Percentiles rank a stretch among this genome's conserved stretches.
Conservation (phyloP, 106 monocot species). For the Cymbidium sinense region DNA sequence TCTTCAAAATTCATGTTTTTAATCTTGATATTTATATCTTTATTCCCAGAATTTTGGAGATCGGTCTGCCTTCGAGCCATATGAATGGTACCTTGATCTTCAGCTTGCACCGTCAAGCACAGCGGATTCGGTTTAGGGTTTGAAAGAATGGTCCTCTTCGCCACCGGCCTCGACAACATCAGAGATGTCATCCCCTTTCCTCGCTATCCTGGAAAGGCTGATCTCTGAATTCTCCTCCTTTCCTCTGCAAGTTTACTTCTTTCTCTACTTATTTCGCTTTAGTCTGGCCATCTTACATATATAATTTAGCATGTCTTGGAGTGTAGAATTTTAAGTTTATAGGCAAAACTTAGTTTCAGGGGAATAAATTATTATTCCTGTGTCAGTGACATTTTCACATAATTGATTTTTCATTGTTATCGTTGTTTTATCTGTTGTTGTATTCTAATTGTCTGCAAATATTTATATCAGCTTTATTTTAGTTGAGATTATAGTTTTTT, state of each 20-base stretch:
- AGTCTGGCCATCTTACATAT: too few species aligned
- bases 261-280: not conserved
- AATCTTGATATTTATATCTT: not conserved
- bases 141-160: constrained; percentile 90
- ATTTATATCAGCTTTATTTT: too few species aligned
- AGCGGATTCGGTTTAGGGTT: constrained; percentile 86
- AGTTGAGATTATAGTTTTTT: too few species aligned
- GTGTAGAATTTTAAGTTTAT: too few species aligned
- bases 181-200: constrained; percentile 97
- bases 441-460: not conserved
- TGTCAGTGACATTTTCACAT: not conserved
- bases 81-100: constrained; percentile 97
- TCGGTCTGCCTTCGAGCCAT: constrained; percentile 82
- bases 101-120: constrained; percentile 84
- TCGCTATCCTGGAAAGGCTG: constrained; percentile 84
- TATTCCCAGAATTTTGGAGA: constrained; percentile 53
- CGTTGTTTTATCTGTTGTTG: not conserved
- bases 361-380: too few species aligned
- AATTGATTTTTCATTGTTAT: not conserved
- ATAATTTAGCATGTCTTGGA: too few species aligned
- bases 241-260: not conserved
- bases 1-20: not conserved
- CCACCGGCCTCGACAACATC: constrained; percentile 89
- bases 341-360: too few species aligned
- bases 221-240: constrained; percentile 40